A percentile compares a stretch with the other conserved stretches of the same genome.
Conservation (phyloP, 1,284 basidiomycete genomes). For the Trichosporon faecale region DNA sequence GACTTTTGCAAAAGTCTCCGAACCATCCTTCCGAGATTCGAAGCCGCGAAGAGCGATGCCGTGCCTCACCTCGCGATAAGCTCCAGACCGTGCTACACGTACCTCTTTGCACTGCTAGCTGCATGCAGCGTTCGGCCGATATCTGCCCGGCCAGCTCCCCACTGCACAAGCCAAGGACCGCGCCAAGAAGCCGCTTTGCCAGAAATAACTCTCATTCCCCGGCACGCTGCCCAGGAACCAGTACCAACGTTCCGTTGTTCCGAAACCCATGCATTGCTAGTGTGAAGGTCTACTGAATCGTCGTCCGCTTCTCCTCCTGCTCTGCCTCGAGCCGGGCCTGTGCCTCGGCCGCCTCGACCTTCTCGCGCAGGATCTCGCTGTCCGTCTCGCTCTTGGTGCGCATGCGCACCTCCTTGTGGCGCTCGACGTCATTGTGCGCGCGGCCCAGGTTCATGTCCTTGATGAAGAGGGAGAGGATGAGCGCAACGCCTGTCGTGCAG, state of each 20-base stretch:
- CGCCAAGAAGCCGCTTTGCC: background rate
- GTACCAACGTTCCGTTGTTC: background rate
- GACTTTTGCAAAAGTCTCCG: constrained; percentile 5
- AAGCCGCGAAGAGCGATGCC: background rate
- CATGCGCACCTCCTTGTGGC: constrained; percentile 33
- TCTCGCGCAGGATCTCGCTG: constrained; percentile 9
- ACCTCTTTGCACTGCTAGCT: background rate
- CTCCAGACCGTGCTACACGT: too few relatives aligned
- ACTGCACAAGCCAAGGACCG: too few relatives aligned
- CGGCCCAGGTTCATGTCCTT: constrained; percentile 37
- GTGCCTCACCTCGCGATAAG: background rate
- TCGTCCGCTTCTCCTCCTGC: background rate
- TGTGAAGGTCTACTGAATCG: background rate
- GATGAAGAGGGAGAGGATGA: constrained; percentile 34
- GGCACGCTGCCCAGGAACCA: background rate
- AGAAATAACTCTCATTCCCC: background rate
- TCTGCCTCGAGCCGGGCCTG: constrained; percentile 1
- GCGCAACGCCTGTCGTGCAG: constrained; percentile 30
- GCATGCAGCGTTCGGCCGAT: background rate
- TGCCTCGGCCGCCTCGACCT: constrained; percentile 18
- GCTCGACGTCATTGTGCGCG: constrained; percentile 38
- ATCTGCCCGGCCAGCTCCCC: too few relatives aligned
- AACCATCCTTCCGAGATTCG: background rate
- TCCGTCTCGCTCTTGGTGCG: constrained; percentile 30
- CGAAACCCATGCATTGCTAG: background rate